Evolutionary conservation across 2,329 filamentous ascomycete species (phyloP), one percentile per base, ranked within the genome.

Genomic region (Epichloe brachyelytri): DNA sequence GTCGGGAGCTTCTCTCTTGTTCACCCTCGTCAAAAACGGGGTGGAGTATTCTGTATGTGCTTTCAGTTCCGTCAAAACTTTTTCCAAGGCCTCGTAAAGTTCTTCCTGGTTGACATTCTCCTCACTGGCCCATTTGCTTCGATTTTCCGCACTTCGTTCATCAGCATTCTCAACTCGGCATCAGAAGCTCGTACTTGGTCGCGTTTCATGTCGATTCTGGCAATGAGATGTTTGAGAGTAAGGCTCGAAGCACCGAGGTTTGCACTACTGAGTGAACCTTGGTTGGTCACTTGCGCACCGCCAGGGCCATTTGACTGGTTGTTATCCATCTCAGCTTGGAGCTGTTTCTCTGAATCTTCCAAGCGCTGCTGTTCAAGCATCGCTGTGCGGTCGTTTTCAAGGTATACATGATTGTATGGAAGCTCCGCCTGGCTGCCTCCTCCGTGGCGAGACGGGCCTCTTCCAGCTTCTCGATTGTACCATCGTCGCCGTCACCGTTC

Each of bases 81-180:
- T 97, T 66, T 98, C 93, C 14, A 93, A 77, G 11, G 93, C 88
- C 71, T 98, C 93, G 65, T 98, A 98, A 5, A 98, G 76, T 68
- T 98, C 93, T 68, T 98, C 93, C 68, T 98, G 93, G 53, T 93
- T 91, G 55, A 98, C 85, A 59, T 94, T 93, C 60, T 98, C 93
- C 67, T 97, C 93, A 65, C 86, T 97, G 3, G 93, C 91, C 93
- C 93, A 98, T 70, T 98, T 98, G 68, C 91, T 97, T 61, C 93
- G 79, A 60, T 97, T 97, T 97, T 98, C 56, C 93, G 82, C 17
- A 98, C 93, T 68, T 98, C 93, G 60, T 93, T 96, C 79, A 98
- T 95, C 53, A 98, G 72, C 47, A 85, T 88, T 53, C 93, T 82
- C 53, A 98, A 74, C 63, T 98, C 91, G 22, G 89, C 86, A 70